Percentiles rank a stretch among this genome's conserved stretches.
Conservation (phyloP, 2,329 filamentous ascomycete genomes). For the Fusarium tuaranense region DNA sequence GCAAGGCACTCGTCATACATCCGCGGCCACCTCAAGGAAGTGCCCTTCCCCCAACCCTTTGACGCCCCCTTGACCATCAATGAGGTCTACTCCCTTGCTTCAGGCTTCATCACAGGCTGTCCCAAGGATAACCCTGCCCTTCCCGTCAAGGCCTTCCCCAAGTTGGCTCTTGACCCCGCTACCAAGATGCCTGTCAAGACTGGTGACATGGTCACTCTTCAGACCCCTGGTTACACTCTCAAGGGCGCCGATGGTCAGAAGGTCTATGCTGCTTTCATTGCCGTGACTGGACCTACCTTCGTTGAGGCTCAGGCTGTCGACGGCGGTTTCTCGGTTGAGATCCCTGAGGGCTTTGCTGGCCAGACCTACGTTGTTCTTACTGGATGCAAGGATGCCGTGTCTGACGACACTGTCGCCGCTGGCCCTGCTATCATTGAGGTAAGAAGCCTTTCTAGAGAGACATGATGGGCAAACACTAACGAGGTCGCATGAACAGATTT, state of each 20-base stretch:
- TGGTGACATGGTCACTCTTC: conserved; percentile 42
- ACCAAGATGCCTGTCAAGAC: conserved; percentile 41
- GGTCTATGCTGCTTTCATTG: conserved; percentile 51
- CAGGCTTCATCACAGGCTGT: conserved; percentile 70
- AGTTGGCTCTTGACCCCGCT: conserved; percentile 51
- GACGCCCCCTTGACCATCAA: conserved; percentile 69
- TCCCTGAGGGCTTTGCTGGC: conserved; percentile 48
- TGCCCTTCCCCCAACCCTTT: conserved; percentile 69
- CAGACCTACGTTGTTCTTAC: conserved; percentile 56
- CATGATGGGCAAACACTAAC: neutral
- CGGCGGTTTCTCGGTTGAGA: conserved; percentile 38
- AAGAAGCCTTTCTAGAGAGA: conserved; percentile 4
- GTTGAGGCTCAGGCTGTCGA: conserved; percentile 35
- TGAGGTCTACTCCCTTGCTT: conserved; percentile 73
- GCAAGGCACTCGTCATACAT: conserved; percentile 72
- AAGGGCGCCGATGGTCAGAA: conserved; percentile 36
- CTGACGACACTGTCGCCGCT: conserved; percentile 53
- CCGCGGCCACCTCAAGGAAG: conserved; percentile 60
- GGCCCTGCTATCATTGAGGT: conserved; percentile 52
- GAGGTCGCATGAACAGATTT: neutral
- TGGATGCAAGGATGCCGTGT: conserved; percentile 49
- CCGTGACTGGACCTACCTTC: conserved; percentile 42
- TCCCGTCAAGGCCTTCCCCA: conserved; percentile 71
- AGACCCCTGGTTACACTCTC: conserved; percentile 43
- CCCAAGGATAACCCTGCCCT: conserved; percentile 65